phyloP scores from a whole-genome alignment of 2,329 filamentous ascomycete species.

The Xylariaceae sp. region DNA sequence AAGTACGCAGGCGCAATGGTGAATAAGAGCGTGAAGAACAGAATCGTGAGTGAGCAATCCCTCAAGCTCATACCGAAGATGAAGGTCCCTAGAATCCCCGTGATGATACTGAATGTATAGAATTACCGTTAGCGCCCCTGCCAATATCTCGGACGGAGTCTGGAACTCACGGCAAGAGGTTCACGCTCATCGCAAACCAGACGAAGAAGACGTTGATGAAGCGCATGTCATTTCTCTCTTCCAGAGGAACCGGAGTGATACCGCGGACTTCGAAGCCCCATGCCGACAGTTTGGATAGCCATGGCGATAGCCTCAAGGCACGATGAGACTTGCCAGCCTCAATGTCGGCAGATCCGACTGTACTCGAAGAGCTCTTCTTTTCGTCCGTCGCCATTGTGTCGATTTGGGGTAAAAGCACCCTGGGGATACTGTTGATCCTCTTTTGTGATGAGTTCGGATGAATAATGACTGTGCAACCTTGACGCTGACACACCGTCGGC shows the following conservation, averaged over 20 bases:
- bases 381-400: background rate
- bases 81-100: conserved; percentile 60
- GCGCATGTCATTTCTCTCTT: conserved; percentile 28
- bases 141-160: background rate
- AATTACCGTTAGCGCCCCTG: background rate
- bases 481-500: background rate
- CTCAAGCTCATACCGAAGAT: conserved; percentile 54
- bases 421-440: no score
- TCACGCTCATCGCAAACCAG: conserved; percentile 31
- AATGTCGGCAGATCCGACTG: background rate
- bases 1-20: conserved; percentile 55
- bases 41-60: conserved; percentile 57
- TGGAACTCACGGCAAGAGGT: conserved; percentile 29
- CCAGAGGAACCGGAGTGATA: conserved; percentile 28
- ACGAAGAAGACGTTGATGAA: conserved; percentile 31
- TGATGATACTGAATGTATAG: conserved; percentile 42
- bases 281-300: conserved; percentile 9
- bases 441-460: background rate
- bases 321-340: conserved; percentile 1
- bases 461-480: background rate
- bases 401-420: background rate
- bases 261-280: conserved; percentile 27
- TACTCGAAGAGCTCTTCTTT: background rate
- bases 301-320: conserved; percentile 3
- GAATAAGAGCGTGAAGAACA: conserved; percentile 60